Evolutionary conservation across 345 rosid species (phyloP).

Genomic region (Linum tenue): DNA sequence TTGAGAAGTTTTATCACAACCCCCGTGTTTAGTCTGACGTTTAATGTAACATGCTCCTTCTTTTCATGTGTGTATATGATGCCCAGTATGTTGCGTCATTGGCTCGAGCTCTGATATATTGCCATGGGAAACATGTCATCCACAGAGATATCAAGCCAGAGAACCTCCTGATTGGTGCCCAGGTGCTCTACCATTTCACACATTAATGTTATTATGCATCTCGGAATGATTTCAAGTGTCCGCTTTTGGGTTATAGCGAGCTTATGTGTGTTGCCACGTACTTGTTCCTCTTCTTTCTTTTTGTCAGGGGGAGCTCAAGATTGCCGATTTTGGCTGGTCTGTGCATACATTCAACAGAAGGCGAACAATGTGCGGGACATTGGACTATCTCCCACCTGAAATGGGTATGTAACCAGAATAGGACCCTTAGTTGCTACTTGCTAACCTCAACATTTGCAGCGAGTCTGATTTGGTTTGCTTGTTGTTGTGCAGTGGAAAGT

Average conservation of each 20-base stretch:
- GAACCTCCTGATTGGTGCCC: conserved; percentile 75
- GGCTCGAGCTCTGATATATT: conserved; percentile 93
- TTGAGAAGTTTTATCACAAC: not conserved
- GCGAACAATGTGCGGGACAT: conserved; percentile 92
- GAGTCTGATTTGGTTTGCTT: no score
- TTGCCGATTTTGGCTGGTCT: conserved; percentile 99
- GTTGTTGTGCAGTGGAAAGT: conserved; percentile 56
- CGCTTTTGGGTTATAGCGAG: no score
- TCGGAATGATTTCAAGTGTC: not conserved
- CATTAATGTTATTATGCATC: not conserved
- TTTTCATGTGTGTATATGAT: conserved; percentile 3
- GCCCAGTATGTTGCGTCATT: conserved; percentile 87
- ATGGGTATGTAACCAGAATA: conserved; percentile 52
- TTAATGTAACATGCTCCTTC: no score
- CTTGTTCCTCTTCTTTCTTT: conserved; percentile 9
- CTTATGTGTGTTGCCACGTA: not conserved
- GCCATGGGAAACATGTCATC: conserved; percentile 97
- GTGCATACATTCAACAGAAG: conserved; percentile 98
- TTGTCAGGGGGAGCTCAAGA: conserved; percentile 90
- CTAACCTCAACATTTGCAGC: no score
- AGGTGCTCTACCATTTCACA: conserved; percentile 34
- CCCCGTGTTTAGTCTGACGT: no score
- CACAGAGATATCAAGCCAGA: conserved; percentile 99
- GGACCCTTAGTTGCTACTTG: not conserved
- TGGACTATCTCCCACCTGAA: conserved; percentile 98